Evolutionary conservation across 306 rosid genomes (phyloP).

Genomic region (Prunus mume): DNA sequence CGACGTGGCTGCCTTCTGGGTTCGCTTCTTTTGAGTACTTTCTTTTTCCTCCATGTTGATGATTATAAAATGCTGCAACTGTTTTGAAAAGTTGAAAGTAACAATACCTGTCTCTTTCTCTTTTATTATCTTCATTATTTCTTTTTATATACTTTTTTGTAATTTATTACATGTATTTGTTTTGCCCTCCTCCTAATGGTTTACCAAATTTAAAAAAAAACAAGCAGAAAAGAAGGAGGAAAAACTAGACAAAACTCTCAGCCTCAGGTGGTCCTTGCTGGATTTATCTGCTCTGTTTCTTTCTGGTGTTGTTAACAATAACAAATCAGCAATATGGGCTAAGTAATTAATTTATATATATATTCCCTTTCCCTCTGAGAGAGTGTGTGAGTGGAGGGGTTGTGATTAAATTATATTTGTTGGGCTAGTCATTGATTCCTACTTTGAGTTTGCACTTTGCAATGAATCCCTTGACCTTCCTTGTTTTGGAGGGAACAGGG

Average conservation of each 20-base stretch:
- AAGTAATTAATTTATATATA: neutral
- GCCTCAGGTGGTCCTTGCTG: constrained; percentile 18
- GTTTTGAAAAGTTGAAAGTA: neutral
- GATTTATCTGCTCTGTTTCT: constrained; percentile 7
- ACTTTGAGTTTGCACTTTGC: constrained; percentile 7
- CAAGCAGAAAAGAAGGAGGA: constrained; percentile 19
- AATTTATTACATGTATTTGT: neutral
- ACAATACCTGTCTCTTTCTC: constrained; percentile 28
- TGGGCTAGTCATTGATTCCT: constrained; percentile 31
- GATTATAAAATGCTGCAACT: neutral
- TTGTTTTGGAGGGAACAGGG: constrained; percentile 28
- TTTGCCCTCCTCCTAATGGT: constrained; percentile 5
- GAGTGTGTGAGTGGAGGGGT: neutral
- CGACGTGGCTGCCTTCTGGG: neutral
- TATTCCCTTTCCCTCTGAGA: neutral
- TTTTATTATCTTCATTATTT: neutral
- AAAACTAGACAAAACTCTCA: constrained; percentile 15
- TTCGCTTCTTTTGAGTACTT: no score
- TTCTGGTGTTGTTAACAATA: neutral
- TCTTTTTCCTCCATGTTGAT: neutral
- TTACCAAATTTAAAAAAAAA: neutral
- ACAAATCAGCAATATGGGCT: neutral
- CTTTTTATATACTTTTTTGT: neutral
- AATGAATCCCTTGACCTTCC: constrained; percentile 25
- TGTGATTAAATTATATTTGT: constrained; percentile 14